A percentile compares a stretch with the other conserved stretches of the same genome.
These are phyloP conservation scores for Malassezia nana DNA, from an alignment of 1,284 basidiomycete genomes.

Conservation along the genomic window DNA sequence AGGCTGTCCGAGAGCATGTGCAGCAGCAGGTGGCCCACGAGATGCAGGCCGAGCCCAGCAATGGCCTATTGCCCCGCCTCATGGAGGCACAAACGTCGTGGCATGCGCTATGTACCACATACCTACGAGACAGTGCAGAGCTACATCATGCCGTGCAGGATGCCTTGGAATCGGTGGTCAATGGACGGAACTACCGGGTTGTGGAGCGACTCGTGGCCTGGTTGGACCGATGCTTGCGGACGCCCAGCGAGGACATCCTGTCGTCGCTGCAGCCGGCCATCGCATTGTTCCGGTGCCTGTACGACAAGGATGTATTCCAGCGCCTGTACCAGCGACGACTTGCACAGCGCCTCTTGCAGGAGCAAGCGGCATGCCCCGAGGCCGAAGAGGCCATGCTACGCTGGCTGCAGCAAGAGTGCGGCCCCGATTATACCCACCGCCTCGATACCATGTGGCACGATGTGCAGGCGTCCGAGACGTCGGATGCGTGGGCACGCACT, in stretches of 20 bases:
- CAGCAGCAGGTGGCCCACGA: neutral
- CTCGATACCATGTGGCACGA: conserved; percentile 86
- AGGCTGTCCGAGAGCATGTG: conserved; percentile 5
- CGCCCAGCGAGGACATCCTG: conserved; percentile 26
- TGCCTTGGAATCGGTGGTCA: neutral
- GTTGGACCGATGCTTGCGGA: conserved; percentile 22
- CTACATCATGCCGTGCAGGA: neutral
- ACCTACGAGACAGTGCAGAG: neutral
- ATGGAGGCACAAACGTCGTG: neutral
- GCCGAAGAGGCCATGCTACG: conserved; percentile 80
- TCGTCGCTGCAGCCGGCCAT: conserved; percentile 50
- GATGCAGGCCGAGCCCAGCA: neutral
- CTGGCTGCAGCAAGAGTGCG: conserved; percentile 81
- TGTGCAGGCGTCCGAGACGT: conserved; percentile 62
- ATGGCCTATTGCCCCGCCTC: neutral
- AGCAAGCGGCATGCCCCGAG: conserved; percentile 78
- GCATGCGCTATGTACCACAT: neutral
- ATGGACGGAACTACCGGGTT: conserved; percentile 15
- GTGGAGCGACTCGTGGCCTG: conserved; percentile 35
- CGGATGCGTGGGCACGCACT: conserved; percentile 18
- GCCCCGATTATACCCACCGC: conserved; percentile 70
- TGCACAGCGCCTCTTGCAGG: conserved; percentile 75
- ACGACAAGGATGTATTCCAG: conserved; percentile 53
- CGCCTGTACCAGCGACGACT: conserved; percentile 84
- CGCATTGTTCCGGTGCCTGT: conserved; percentile 75